Conservation (phyloP, 2,329 filamentous ascomycete genomes). For the Ilyonectria sp. region DNA sequence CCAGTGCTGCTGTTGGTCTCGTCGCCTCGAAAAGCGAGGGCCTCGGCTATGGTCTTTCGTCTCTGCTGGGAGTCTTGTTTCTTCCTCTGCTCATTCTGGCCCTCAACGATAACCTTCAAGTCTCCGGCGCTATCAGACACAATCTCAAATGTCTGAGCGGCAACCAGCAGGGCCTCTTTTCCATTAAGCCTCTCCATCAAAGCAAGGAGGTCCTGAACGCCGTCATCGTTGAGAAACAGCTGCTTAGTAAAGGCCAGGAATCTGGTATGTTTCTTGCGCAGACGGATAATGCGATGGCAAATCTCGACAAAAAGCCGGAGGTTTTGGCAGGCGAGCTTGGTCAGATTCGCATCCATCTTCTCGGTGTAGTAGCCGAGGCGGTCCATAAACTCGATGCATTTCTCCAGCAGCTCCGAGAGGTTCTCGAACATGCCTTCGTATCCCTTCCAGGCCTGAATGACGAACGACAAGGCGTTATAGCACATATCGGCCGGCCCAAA, state of each 20-base stretch:
- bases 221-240: constrained; percentile 20
- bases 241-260: constrained; percentile 10
- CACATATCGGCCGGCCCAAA: constrained; percentile 8
- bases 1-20: constrained; percentile 2
- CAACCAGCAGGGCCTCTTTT: constrained; percentile 4
- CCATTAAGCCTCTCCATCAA: constrained; percentile 1
- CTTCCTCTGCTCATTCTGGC: constrained; percentile 9
- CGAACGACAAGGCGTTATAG: constrained; percentile 10
- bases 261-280: constrained; percentile 7
- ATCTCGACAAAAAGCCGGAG: constrained; percentile 17
- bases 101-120: constrained; percentile 8
- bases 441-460: constrained; percentile 12
- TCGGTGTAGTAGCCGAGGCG: constrained; percentile 10
- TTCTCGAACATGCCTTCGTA: constrained; percentile 19
- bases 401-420: constrained; percentile 1
- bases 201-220: constrained; percentile 10
- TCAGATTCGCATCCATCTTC: constrained; percentile 8
- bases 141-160: constrained; percentile 12
- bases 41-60: background rate
- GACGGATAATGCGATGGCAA: constrained; percentile 3
- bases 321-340: constrained; percentile 9
- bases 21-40: background rate
- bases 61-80: constrained; percentile 1
- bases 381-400: constrained; percentile 6
- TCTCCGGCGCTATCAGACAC: background rate